Evolutionary conservation across 257 asterid genomes (phyloP).

Genomic region (Nemophila menziesii): DNA sequence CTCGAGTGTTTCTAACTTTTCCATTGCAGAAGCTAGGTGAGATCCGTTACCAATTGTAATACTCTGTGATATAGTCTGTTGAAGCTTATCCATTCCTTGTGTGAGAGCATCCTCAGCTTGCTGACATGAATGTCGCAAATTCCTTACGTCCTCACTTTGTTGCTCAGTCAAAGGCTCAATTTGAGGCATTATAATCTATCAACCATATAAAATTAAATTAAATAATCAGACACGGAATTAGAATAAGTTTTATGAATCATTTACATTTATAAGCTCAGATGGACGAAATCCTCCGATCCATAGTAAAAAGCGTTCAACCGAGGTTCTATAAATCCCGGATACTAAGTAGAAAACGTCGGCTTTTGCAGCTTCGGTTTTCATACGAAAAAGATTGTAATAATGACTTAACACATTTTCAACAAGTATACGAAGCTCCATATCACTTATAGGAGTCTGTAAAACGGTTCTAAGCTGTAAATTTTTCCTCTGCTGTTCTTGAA

Average conservation of each 20-base stretch:
- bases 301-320: conserved; percentile 72
- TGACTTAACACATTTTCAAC: conserved; percentile 54
- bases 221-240: not conserved
- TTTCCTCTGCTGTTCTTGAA: conserved; percentile 60
- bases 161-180: conserved; percentile 55
- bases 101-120: conserved; percentile 94
- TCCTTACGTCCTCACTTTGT: conserved; percentile 39
- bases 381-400: conserved; percentile 54
- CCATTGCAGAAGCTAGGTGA: conserved; percentile 48
- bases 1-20: conserved; percentile 63
- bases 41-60: conserved; percentile 34
- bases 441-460: conserved; percentile 44
- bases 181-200: conserved; percentile 64
- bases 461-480: conserved; percentile 42
- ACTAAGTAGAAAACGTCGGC: conserved; percentile 73
- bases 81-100: conserved; percentile 89
- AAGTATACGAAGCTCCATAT: conserved; percentile 35
- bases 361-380: conserved; percentile 71
- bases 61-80: conserved; percentile 68
- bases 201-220: not conserved
- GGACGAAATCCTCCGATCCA: conserved; percentile 97
- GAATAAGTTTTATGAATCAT: not conserved
- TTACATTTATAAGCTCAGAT: conserved; percentile 72
- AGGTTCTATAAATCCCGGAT: conserved; percentile 73
- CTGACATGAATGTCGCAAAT: conserved; percentile 56